These are phyloP conservation scores for Phytophthora sp. DNA, from an alignment of 352 stramenopile genomes.

Conservation along the genomic window DNA sequence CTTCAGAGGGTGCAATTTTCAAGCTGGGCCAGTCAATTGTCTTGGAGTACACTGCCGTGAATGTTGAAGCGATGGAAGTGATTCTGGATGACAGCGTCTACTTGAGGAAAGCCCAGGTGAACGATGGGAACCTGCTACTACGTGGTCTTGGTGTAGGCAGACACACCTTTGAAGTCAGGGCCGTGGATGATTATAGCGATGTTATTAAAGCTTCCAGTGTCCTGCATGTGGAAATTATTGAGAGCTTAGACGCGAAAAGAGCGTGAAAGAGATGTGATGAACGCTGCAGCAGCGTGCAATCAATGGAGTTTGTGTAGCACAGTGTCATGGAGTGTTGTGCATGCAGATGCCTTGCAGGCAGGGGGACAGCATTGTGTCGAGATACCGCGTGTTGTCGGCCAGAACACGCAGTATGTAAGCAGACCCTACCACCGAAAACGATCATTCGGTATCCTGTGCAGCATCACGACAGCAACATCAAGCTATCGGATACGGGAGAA, in stretches of 20 bases:
- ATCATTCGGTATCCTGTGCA: constrained; percentile 4
- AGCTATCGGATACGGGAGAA: neutral
- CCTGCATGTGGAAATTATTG: constrained; percentile 15
- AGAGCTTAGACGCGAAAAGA: neutral
- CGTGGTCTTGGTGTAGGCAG: constrained; percentile 36
- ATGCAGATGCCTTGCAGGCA: neutral
- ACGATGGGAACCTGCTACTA: constrained; percentile 51
- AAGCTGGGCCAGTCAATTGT: constrained; percentile 25
- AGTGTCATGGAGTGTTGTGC: neutral
- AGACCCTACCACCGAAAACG: neutral
- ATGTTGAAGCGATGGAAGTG: constrained; percentile 39
- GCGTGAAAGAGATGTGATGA: neutral
- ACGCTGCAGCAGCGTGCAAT: no score
- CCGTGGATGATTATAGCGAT: constrained; percentile 17
- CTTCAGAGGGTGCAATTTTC: constrained; percentile 32
- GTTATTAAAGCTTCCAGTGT: constrained; percentile 2
- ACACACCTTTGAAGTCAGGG: constrained; percentile 40
- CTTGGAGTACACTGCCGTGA: constrained; percentile 44
- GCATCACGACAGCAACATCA: constrained; percentile 3
- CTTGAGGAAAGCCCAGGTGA: constrained; percentile 37
- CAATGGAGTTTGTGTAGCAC: neutral
- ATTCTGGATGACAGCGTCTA: constrained; percentile 33
- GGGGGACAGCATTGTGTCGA: no score
- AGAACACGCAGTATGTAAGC: constrained; percentile 1
- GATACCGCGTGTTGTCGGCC: constrained; percentile 1